Conservation (phyloP, 768 basidiomycete genomes). For the Leccinum uliginosum region DNA sequence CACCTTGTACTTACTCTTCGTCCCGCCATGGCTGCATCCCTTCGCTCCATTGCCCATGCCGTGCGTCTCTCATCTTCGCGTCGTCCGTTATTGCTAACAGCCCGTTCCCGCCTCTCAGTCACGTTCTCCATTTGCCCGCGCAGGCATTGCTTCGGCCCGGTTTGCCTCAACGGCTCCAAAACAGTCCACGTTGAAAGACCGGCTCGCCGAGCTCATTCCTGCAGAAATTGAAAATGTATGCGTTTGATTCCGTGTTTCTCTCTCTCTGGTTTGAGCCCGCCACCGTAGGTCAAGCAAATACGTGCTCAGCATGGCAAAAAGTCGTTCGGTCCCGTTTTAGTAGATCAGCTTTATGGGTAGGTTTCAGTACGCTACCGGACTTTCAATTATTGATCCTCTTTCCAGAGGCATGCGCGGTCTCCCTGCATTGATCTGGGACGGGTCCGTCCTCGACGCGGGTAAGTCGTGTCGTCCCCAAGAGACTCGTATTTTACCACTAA, state of each 20-base stretch:
- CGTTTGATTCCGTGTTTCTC: not conserved
- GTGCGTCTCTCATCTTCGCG: conserved; percentile 30
- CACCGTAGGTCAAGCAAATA: conserved; percentile 68
- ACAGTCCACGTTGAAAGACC: conserved; percentile 82
- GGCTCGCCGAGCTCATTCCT: conserved; percentile 91
- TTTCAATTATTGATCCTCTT: conserved; percentile 4
- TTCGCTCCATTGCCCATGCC: conserved; percentile 33
- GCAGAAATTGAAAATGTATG: conserved; percentile 52
- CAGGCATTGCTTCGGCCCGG: conserved; percentile 44
- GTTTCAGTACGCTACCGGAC: not conserved
- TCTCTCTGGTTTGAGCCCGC: conserved; percentile 3
- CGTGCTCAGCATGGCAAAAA: conserved; percentile 89
- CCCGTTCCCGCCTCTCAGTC: conserved; percentile 33
- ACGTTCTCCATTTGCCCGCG: conserved; percentile 44
- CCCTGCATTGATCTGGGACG: conserved; percentile 97
- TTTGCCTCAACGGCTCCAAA: conserved; percentile 65
- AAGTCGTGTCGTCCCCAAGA: conserved; percentile 18
- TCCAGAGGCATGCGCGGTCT: conserved; percentile 81
- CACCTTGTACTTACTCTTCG: not conserved
- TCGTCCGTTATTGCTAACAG: not conserved
- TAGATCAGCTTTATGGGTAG: conserved; percentile 88
- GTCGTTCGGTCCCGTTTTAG: conserved; percentile 85
- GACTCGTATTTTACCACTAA: not conserved
- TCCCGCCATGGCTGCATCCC: conserved; percentile 41
- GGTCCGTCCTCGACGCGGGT: conserved; percentile 94